Conservation (phyloP, 1,284 basidiomycete genomes). For the Apiotrichum laibachii region DNA sequence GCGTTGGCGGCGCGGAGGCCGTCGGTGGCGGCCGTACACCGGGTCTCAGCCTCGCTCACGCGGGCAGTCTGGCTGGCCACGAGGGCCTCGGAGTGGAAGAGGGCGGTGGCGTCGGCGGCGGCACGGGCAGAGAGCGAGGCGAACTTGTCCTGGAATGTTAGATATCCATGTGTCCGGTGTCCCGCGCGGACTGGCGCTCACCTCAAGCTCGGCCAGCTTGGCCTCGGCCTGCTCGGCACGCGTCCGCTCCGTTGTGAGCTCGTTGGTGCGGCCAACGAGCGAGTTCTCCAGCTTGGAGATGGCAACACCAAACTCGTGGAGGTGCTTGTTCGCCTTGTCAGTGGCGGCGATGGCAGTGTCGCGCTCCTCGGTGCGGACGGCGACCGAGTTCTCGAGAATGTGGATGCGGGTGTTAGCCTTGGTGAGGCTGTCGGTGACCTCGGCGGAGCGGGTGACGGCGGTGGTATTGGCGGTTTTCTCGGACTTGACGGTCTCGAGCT, state of each 20-base stretch:
- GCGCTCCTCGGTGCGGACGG: conserved; percentile 4
- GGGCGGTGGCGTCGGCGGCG: not conserved
- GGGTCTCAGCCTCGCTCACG: not conserved
- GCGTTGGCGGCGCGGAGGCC: not conserved
- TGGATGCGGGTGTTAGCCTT: not conserved
- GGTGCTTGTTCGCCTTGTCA: not conserved
- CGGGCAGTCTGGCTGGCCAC: not conserved
- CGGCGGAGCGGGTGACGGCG: not conserved
- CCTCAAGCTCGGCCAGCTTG: not conserved
- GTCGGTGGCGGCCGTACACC: not conserved
- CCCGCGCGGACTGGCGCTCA: not conserved
- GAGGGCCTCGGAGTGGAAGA: not conserved
- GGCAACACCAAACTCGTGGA: not conserved
- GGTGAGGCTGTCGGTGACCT: not conserved
- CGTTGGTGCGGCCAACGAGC: not conserved
- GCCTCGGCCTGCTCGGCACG: not conserved
- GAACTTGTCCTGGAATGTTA: not conserved
- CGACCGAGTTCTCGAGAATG: conserved; percentile 1
- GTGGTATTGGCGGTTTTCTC: not conserved
- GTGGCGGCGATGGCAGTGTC: not conserved
- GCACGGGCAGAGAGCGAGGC: not conserved
- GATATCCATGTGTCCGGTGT: not conserved
- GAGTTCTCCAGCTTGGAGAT: conserved; percentile 1
- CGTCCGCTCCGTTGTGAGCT: not conserved
- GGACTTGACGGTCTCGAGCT: not conserved